Evolutionary conservation across 164 flowering plant species (phyloP), one percentile per base, ranked within the genome.

Genomic region (Liriodendron chinense): DNA sequence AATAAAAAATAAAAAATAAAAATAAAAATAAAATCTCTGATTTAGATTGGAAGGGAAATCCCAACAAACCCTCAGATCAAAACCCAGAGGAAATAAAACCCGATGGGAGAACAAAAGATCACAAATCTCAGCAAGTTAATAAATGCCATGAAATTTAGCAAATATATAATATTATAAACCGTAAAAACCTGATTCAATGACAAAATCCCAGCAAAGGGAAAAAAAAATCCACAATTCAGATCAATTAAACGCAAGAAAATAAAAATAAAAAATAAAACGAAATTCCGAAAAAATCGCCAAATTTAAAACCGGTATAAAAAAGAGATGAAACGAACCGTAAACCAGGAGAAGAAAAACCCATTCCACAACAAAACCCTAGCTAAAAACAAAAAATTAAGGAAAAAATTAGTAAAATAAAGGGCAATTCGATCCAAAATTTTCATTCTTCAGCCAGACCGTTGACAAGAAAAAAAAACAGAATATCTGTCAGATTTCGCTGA

Each of bases 1-100:
- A 21, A 61, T 34, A 23, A 26, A 48, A 28, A 57, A 20, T 64
- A 68, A 9, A 21, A 72, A 18, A 64, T 48, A 57, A 59, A 76
- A 64, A 0, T 70, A 24, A 25, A 14, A 26, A 26, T 8, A 10
- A 61, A 61, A 61, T n/a, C 14, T 61, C 65, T 61, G 20, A 16
- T 61, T 18, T 6, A 61, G 22, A 4, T 12, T 12, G 53, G 14
- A 47, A 18, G 59, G 6, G 22, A 56, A 68, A 10, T 12, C 28
- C 18, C 4, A 73, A 53, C 26, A 24, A 70, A 71, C 3, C 43
- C 64, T 23, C 61, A 22, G 81, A 79, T 75, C 81, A 48, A 68
- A 59, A 34, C 64, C 69, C 73, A 26, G 16, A 65, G 43, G 71
- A 43, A 70, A 21, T 0, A 16, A 79, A 79, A 34, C 43, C 43